These are phyloP conservation scores for Orbilia brochopaga DNA, from an alignment of 2,329 filamentous ascomycete genomes.

Conservation along the genomic window DNA sequence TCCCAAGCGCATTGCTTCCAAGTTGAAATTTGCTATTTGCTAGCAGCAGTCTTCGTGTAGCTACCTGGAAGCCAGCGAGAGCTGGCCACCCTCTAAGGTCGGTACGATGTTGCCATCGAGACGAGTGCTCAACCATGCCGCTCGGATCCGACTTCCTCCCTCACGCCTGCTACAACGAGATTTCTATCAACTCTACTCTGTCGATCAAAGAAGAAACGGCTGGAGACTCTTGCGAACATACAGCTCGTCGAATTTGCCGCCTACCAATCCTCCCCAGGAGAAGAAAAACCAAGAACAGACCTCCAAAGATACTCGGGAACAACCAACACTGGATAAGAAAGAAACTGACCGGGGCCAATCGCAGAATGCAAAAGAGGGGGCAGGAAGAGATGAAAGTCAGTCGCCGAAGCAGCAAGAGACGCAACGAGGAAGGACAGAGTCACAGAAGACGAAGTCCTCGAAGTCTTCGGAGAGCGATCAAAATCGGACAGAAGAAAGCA, in stretches of 20 bases:
- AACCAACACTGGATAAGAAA: background rate
- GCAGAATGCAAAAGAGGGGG: slow-evolving; percentile 1
- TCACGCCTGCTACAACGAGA: slow-evolving; percentile 24
- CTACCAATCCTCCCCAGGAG: slow-evolving; percentile 12
- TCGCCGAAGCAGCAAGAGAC: background rate
- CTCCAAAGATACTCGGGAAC: background rate
- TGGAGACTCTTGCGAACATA: background rate
- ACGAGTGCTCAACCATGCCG: slow-evolving; percentile 29
- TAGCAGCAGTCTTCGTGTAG: background rate
- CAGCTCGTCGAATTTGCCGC: background rate
- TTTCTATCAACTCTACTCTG: slow-evolving; percentile 2
- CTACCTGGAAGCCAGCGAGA: slow-evolving; percentile 1
- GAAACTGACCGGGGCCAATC: background rate
- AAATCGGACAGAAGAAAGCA: slow-evolving; percentile 11
- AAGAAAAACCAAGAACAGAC: slow-evolving; percentile 4
- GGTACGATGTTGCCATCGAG: slow-evolving; percentile 46
- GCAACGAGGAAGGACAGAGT: slow-evolving; percentile 3
- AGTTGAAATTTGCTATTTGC: background rate
- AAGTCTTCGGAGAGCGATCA: slow-evolving; percentile 11
- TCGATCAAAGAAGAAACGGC: background rate
- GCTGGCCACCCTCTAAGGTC: slow-evolving; percentile 3
- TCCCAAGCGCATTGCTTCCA: too few relatives aligned
- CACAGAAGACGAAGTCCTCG: background rate
- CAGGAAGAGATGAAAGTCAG: background rate
- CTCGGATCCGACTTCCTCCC: slow-evolving; percentile 31